Percentiles rank a stretch among this genome's conserved stretches.
Evolutionary conservation across 768 basidiomycete genomes (phyloP).

Genomic region (Hortiboletus campestris): DNA sequence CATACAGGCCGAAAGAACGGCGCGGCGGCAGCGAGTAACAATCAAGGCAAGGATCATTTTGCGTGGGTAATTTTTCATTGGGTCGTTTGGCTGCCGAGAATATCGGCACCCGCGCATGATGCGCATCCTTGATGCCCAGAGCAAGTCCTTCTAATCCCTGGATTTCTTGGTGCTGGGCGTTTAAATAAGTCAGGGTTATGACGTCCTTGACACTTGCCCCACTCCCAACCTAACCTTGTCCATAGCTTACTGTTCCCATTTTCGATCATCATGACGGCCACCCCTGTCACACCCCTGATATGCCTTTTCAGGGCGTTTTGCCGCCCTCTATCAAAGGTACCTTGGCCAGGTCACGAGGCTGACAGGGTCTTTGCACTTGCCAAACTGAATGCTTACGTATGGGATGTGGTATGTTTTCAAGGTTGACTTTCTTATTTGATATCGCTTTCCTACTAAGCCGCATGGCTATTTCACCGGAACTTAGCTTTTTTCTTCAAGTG

Average conservation of each 20-base stretch:
- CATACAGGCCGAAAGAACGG: slow-evolving; percentile 3
- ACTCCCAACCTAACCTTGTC: slow-evolving; percentile 30
- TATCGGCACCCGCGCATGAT: slow-evolving; percentile 7
- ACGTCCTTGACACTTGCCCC: slow-evolving; percentile 16
- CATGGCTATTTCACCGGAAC: slow-evolving; percentile 19
- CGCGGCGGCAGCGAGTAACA: slow-evolving; percentile 6
- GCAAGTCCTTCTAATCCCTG: slow-evolving; percentile 7
- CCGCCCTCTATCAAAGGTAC: slow-evolving; percentile 1
- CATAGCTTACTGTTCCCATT: background rate
- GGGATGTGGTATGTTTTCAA: slow-evolving; percentile 18
- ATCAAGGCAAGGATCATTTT: slow-evolving; percentile 2
- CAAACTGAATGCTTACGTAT: slow-evolving; percentile 23
- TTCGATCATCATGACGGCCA: slow-evolving; percentile 4
- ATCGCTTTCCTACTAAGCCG: slow-evolving; percentile 7
- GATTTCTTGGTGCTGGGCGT: slow-evolving; percentile 5
- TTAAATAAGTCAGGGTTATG: slow-evolving; percentile 26
- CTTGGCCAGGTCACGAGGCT: slow-evolving; percentile 18
- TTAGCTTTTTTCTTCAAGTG: slow-evolving; percentile 7
- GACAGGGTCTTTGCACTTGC: slow-evolving; percentile 15
- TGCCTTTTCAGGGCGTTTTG: slow-evolving; percentile 15
- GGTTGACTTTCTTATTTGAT: slow-evolving; percentile 28
- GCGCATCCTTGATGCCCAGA: slow-evolving; percentile 4
- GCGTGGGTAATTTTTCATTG: background rate
- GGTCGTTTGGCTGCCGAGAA: slow-evolving; percentile 7
- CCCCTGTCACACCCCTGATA: slow-evolving; percentile 16